These are phyloP conservation scores for Tilletiopsis washingtonensis DNA, from an alignment of 1,284 basidiomycete species.

Conservation along the genomic window DNA sequence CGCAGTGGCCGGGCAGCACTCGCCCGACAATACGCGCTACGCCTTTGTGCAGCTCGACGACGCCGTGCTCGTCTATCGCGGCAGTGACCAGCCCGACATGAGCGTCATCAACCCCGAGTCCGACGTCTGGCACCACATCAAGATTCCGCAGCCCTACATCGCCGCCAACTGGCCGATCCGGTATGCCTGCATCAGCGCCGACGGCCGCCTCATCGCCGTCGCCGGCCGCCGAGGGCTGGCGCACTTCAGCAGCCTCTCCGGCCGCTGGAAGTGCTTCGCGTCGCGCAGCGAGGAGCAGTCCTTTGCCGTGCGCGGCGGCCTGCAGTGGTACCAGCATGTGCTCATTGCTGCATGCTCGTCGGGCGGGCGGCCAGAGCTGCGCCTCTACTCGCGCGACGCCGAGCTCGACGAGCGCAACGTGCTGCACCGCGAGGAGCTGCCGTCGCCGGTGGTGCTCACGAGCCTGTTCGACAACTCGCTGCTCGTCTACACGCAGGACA, in stretches of 20 bases:
- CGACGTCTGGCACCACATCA: conserved; percentile 58
- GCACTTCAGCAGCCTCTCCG: conserved; percentile 87
- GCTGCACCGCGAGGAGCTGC: conserved; percentile 70
- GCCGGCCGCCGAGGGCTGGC: conserved; percentile 84
- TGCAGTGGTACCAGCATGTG: conserved; percentile 96
- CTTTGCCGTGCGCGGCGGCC: conserved; percentile 79
- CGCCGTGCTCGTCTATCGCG: conserved; percentile 85
- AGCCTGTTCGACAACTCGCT: conserved; percentile 91
- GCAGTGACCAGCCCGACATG: conserved; percentile 94
- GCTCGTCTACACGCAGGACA: conserved; percentile 95
- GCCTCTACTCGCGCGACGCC: conserved; percentile 88
- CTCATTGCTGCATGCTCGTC: conserved; percentile 65
- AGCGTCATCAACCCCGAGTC: conserved; percentile 98
- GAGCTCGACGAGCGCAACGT: conserved; percentile 80
- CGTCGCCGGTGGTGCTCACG: conserved; percentile 50
- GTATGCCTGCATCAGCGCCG: conserved; percentile 81
- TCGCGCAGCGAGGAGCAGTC: conserved; percentile 79
- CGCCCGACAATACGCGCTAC: conserved; percentile 86
- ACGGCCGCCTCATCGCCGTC: conserved; percentile 85
- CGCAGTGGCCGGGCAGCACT: conserved; percentile 81
- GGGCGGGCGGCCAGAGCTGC: conserved; percentile 52
- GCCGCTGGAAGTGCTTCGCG: conserved; percentile 87
- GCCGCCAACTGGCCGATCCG: conserved; percentile 89
- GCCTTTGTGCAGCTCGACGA: conserved; percentile 94
- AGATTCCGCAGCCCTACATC: conserved; percentile 77